These are phyloP conservation scores for Apium graveolens DNA, from an alignment of 129 eudicot genomes.

Conservation along the genomic window DNA sequence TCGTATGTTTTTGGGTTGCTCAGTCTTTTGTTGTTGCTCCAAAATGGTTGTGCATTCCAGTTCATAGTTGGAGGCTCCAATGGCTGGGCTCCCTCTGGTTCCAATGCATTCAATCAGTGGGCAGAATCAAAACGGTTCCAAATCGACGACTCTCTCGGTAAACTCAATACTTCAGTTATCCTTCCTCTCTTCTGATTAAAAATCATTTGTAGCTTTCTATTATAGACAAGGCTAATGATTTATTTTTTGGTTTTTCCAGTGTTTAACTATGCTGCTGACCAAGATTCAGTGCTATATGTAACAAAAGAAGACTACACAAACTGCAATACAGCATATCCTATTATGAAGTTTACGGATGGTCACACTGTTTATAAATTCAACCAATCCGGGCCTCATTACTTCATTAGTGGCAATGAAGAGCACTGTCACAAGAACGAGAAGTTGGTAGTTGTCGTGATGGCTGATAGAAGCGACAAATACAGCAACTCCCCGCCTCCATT, in stretches of 20 bases:
- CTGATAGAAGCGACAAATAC: slow-evolving; percentile 38
- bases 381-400: slow-evolving; percentile 46
- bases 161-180: slow-evolving; percentile 15
- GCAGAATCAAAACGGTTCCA: slow-evolving; percentile 65
- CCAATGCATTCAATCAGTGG: slow-evolving; percentile 56
- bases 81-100: slow-evolving; percentile 42
- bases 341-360: slow-evolving; percentile 29
- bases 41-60: slow-evolving; percentile 34
- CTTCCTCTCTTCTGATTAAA: no score
- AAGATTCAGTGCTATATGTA: slow-evolving; percentile 71
- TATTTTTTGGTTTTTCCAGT: slow-evolving; percentile 36
- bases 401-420: slow-evolving; percentile 45
- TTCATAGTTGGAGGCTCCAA: slow-evolving; percentile 75
- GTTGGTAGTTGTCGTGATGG: slow-evolving; percentile 31
- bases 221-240: neutral
- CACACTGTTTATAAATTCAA: slow-evolving; percentile 30
- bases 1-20: slow-evolving; percentile 21
- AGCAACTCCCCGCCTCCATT: slow-evolving; percentile 26
- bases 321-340: slow-evolving; percentile 32
- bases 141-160: slow-evolving; percentile 53
- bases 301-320: slow-evolving; percentile 46
- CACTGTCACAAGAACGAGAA: slow-evolving; percentile 43
- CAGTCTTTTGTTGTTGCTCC: slow-evolving; percentile 43
- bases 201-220: neutral
- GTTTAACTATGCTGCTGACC: slow-evolving; percentile 44